Evolutionary conservation across 2,329 filamentous ascomycete genomes (phyloP), one percentile per base, ranked within the genome.

Genomic region (Metarhizium humberi): DNA sequence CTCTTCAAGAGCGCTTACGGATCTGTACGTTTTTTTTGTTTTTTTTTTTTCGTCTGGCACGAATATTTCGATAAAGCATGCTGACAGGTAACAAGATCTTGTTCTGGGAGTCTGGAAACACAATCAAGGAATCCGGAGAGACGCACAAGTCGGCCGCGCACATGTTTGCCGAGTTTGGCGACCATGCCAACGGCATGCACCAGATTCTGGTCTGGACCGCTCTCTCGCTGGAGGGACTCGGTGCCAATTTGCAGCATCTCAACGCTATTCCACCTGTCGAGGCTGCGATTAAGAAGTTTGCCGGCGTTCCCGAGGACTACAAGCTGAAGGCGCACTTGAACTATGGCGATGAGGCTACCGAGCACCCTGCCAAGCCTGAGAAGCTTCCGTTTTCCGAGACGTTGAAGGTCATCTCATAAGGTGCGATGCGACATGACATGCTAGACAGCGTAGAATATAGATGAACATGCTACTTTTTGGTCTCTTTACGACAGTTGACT

Each of bases 211-310:
- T 90, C 62, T 96, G 91, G 91, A 86, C 85, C 18, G 88, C 86
- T 3, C 82, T 96, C 55, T 88, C 92, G 74, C 78, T 85, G 57
- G 90, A 94, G 69, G 90, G 91, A 34, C 81, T 95, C 55, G 90
- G 90, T 61, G 88, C 86, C 68, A 95, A 92, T 78, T 79, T 96
- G 53, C 91, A 96, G 79, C 91, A 96, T 77, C 95, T 95, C 78
- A 94, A 90, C 80, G 58, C 58, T n/a, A 60, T 66, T 20, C 90
- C 90, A n/a, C 71, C 95, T 56, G 82, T 95, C 63, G 87, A 95
- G 73, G 77, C 78, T 60, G 82, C 85, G 73, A 86, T 91, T 53
- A 74, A 79, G 49, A 76, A 73, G 58, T 75, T 83, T 62, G 95
- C 88, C 87, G 79, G 79, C 55, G 64, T 95, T 40, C 87, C 88